phyloP scores from a whole-genome alignment of 208 protist species.

The Sergeia podlipaevii region DNA sequence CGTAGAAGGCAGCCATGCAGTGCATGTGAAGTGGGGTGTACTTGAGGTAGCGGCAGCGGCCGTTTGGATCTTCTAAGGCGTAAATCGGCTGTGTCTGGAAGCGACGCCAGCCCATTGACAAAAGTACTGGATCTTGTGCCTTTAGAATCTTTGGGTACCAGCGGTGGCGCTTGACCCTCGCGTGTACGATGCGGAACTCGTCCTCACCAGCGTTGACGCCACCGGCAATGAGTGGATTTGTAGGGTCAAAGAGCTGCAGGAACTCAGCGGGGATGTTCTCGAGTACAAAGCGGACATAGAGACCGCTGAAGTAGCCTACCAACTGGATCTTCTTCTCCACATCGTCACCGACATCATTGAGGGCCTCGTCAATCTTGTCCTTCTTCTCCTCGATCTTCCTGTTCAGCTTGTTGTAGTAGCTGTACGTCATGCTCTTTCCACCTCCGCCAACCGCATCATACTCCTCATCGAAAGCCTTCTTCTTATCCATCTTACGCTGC shows the following conservation, averaged over 20 bases:
- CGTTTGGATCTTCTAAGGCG: slow-evolving; percentile 95
- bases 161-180: slow-evolving; percentile 97
- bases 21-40: slow-evolving; percentile 99
- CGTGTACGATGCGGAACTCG: slow-evolving; percentile 92
- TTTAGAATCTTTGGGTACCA: slow-evolving; percentile 99
- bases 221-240: slow-evolving; percentile 91
- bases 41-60: slow-evolving; percentile 97
- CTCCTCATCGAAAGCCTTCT: slow-evolving; percentile 79
- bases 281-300: slow-evolving; percentile 97
- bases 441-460: slow-evolving; percentile 62
- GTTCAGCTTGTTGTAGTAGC: slow-evolving; percentile 74
- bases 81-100: slow-evolving; percentile 97
- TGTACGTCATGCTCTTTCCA: slow-evolving; percentile 73
- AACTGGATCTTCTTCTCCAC: slow-evolving; percentile 82
- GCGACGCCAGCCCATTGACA: slow-evolving; percentile 99
- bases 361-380: slow-evolving; percentile 66
- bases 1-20: slow-evolving; percentile 98
- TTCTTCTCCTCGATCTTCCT: slow-evolving; percentile 85
- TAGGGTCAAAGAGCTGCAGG: slow-evolving; percentile 86
- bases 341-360: slow-evolving; percentile 81
- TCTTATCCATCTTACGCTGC: slow-evolving; percentile 91
- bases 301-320: slow-evolving; percentile 92
- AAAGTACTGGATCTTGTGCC: slow-evolving; percentile 97
- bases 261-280: slow-evolving; percentile 96
- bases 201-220: slow-evolving; percentile 95